These are phyloP conservation scores for Stylonectria norvegica DNA, from an alignment of 2,329 filamentous ascomycete genomes.

Conservation along the genomic window DNA sequence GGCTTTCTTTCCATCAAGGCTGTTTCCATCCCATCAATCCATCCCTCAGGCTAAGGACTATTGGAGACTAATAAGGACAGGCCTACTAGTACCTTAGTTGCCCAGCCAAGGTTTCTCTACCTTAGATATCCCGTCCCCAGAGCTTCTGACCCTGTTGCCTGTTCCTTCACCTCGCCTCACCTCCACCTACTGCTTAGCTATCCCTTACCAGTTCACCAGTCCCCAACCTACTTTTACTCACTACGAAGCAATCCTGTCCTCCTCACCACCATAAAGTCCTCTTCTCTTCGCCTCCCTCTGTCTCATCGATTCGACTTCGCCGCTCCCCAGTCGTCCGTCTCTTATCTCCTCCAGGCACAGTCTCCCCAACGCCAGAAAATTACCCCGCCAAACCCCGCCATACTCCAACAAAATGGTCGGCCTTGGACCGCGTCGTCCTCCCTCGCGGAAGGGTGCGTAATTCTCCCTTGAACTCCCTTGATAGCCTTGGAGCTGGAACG, in stretches of 20 bases:
- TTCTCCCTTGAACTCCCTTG: background rate
- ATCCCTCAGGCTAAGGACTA: too few relatives aligned
- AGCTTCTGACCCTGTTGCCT: background rate
- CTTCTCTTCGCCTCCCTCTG: background rate
- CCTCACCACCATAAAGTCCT: background rate
- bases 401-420: conserved; percentile 46
- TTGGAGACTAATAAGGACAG: too few relatives aligned
- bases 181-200: too few relatives aligned
- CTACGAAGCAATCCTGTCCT: too few relatives aligned
- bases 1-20: background rate
- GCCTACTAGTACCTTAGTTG: too few relatives aligned
- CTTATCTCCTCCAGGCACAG: conserved; percentile 3
- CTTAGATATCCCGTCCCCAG: background rate
- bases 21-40: too few relatives aligned
- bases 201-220: too few relatives aligned
- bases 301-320: conserved; percentile 4
- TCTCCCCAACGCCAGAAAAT: conserved; percentile 18
- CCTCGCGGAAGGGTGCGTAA: conserved; percentile 65
- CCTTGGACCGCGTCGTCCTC: conserved; percentile 48
- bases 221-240: too few relatives aligned
- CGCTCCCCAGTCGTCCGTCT: background rate
- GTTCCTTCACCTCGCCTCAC: conserved; percentile 1
- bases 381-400: conserved; percentile 39
- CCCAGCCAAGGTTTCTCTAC: too few relatives aligned
- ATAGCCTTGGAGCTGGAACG: too few relatives aligned